Evolutionary conservation across 2,329 filamentous ascomycete genomes (phyloP).

Genomic region (Diplocarpon mali): DNA sequence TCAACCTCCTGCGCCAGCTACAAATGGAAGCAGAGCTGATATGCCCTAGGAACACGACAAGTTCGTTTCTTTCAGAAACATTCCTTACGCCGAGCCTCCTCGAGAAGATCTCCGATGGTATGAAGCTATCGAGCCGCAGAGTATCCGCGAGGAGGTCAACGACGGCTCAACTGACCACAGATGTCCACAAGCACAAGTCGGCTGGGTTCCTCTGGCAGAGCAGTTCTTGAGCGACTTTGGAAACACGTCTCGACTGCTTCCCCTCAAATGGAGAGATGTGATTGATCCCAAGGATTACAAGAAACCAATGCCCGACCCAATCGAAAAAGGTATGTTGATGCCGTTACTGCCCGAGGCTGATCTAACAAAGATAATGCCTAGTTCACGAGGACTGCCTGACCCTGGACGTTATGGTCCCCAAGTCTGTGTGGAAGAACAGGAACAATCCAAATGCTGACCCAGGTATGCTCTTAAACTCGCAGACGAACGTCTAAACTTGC

Average conservation of each 20-base stretch:
- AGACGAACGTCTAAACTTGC: neutral
- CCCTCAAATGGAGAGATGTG: neutral
- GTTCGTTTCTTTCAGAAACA: neutral
- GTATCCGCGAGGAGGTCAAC: neutral
- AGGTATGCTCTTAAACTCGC: neutral
- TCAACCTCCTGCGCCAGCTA: no score
- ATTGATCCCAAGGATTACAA: constrained; percentile 1
- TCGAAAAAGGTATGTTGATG: neutral
- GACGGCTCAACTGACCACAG: neutral
- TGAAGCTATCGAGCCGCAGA: neutral
- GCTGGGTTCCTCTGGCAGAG: neutral
- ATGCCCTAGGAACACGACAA: neutral
- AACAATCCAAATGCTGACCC: neutral
- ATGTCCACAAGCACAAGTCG: constrained; percentile 1
- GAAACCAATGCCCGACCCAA: neutral
- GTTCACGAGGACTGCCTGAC: neutral
- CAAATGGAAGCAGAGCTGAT: neutral
- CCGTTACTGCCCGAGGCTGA: neutral
- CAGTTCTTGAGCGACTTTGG: neutral
- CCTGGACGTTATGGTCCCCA: constrained; percentile 3
- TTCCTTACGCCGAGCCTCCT: constrained; percentile 1
- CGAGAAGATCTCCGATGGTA: neutral
- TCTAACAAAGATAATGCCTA: neutral
- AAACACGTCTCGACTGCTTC: neutral
- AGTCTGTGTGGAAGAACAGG: neutral